Evolutionary conservation across 345 rosid species (phyloP).

Genomic region (Rhodamnia rubescens): DNA sequence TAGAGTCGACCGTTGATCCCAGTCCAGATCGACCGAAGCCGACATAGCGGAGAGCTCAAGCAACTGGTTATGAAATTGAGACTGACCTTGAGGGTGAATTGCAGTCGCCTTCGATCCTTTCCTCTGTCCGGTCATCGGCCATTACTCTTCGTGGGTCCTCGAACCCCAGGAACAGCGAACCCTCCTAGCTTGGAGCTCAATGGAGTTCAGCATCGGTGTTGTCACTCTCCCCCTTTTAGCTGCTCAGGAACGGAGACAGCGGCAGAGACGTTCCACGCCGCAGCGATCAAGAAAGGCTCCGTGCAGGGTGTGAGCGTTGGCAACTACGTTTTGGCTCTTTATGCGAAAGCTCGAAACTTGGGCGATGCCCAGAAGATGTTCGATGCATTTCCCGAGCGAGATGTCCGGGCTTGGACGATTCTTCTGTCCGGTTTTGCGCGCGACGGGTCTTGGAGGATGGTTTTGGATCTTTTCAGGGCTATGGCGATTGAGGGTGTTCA

Average conservation of each 20-base stretch:
- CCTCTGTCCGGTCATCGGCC: background rate
- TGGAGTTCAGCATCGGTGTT: background rate
- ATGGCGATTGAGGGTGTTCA: slow-evolving; percentile 23
- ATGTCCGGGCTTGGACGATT: slow-evolving; percentile 35
- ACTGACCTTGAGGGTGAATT: background rate
- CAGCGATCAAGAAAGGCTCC: slow-evolving; percentile 15
- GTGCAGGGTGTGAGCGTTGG: background rate
- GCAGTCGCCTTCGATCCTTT: background rate
- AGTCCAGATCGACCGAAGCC: too few species aligned
- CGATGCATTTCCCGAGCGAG: slow-evolving; percentile 11
- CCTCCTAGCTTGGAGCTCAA: background rate
- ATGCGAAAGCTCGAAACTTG: background rate
- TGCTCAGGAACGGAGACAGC: background rate
- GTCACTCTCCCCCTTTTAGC: background rate
- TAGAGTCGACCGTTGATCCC: background rate
- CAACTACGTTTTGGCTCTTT: slow-evolving; percentile 1
- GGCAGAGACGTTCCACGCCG: slow-evolving; percentile 12
- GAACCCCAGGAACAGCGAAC: background rate
- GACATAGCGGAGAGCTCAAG: background rate
- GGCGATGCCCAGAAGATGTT: slow-evolving; percentile 19
- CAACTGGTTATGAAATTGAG: background rate
- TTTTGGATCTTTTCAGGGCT: slow-evolving; percentile 13
- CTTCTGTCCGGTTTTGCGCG: slow-evolving; percentile 28
- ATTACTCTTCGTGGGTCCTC: background rate
- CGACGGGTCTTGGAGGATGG: slow-evolving; percentile 8